phyloP scores from a whole-genome alignment of 2,329 filamentous ascomycete species.

The Talaromyces sp. region DNA sequence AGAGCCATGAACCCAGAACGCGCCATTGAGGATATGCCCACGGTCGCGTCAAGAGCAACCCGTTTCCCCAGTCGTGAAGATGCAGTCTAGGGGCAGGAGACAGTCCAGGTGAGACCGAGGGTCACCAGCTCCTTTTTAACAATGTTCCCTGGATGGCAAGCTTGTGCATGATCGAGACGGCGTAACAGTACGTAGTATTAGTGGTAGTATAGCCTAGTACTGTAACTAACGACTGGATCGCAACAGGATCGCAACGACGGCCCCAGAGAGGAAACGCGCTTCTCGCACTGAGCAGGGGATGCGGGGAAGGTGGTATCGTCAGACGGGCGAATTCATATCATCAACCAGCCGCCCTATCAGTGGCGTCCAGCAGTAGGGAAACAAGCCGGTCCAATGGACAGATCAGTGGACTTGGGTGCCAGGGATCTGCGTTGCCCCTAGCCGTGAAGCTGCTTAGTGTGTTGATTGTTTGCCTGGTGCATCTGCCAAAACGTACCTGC shows the following conservation, averaged over 20 bases:
- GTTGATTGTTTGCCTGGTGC: too few relatives aligned
- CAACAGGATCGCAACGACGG: background rate
- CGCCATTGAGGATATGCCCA: slow-evolving; percentile 18
- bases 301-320: background rate
- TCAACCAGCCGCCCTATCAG: too few relatives aligned
- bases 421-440: background rate
- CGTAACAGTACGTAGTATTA: background rate
- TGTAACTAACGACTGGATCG: background rate
- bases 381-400: background rate
- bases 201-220: too few relatives aligned
- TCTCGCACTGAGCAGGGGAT: background rate
- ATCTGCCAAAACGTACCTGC: background rate
- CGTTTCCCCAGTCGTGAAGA: background rate
- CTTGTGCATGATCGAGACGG: background rate
- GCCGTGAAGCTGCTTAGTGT: background rate
- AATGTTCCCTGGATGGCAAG: background rate
- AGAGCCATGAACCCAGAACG: slow-evolving; percentile 20
- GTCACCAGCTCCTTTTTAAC: background rate
- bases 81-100: background rate
- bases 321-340: background rate
- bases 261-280: background rate
- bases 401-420: background rate
- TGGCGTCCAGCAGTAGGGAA: background rate
- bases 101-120: background rate
- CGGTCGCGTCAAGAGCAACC: background rate